A percentile compares a stretch with the other conserved stretches of the same genome.
Evolutionary conservation across 2,329 filamentous ascomycete genomes (phyloP).

Genomic region (Colletotrichum navitas): DNA sequence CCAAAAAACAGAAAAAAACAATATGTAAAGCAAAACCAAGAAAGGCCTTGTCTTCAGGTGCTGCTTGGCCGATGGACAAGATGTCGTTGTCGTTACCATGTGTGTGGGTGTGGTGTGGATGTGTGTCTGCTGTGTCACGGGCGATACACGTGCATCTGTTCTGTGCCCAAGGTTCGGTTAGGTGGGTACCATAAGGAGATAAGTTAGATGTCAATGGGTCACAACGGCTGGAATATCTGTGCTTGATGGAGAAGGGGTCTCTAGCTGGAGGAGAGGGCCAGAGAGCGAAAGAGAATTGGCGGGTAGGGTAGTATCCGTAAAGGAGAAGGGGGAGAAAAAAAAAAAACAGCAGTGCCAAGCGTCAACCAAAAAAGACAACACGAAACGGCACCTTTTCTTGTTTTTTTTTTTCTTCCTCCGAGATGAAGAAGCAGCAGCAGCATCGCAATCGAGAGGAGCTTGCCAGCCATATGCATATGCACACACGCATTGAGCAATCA

Average conservation of each 20-base stretch:
- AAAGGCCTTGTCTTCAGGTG: neutral
- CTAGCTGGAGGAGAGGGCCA: neutral
- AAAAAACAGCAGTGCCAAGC: no score
- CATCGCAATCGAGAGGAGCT: no score
- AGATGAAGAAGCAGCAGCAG: constrained; percentile 15
- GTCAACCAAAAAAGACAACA: neutral
- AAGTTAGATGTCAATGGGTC: neutral
- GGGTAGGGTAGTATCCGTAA: neutral
- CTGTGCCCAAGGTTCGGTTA: no score
- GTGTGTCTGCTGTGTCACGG: neutral
- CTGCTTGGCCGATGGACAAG: neutral
- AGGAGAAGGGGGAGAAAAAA: neutral
- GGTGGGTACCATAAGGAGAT: neutral
- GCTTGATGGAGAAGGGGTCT: neutral
- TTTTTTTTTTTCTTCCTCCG: neutral
- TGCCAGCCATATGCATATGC: neutral
- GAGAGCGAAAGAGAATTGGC: neutral
- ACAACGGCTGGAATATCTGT: constrained; percentile 14
- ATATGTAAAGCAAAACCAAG: neutral
- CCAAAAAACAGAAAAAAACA: neutral
- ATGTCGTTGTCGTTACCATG: no score
- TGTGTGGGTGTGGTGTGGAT: no score
- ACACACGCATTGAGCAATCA: neutral
- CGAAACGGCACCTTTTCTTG: neutral
- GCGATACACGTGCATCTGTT: neutral